phyloP scores from a whole-genome alignment of 192 early-diverging fungal genomes.

The Linnemannia elongata region DNA sequence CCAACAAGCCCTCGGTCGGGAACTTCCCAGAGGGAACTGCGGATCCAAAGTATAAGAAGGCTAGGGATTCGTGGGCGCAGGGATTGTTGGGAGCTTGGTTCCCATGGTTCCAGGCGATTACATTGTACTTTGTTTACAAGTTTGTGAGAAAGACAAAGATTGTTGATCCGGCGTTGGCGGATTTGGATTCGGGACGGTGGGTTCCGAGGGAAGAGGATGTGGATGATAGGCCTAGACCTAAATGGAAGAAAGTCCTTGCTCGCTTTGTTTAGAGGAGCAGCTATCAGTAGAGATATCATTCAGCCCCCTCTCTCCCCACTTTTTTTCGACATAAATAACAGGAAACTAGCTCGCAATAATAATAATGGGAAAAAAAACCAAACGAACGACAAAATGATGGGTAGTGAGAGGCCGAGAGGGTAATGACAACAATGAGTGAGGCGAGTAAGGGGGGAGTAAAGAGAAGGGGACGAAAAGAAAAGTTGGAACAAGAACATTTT shows the following conservation, averaged over 20 bases:
- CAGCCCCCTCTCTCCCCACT: too few species aligned
- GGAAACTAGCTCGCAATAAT: too few species aligned
- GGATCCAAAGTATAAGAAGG: constrained; percentile 55
- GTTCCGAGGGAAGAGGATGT: constrained; percentile 9
- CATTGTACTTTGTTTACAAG: constrained; percentile 77
- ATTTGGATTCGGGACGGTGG: constrained; percentile 66
- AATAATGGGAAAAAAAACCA: too few species aligned
- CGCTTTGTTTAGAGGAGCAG: background rate
- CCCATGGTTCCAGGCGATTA: constrained; percentile 72
- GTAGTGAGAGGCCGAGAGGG: too few species aligned
- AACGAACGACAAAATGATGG: too few species aligned
- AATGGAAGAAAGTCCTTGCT: constrained; percentile 21
- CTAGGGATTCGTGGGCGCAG: constrained; percentile 60
- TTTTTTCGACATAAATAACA: too few species aligned
- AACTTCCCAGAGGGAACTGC: constrained; percentile 68
- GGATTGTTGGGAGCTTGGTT: constrained; percentile 71
- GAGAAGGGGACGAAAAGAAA: too few species aligned
- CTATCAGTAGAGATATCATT: too few species aligned
- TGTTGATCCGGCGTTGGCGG: constrained; percentile 71
- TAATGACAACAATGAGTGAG: too few species aligned
- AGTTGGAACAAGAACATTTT: too few species aligned
- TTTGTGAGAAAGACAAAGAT: constrained; percentile 72
- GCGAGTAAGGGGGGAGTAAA: too few species aligned
- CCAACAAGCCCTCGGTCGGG: constrained; percentile 42
- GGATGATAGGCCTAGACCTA: constrained; percentile 21